Conservation (phyloP, 2,329 filamentous ascomycete genomes). For the Orbilia javanica region DNA sequence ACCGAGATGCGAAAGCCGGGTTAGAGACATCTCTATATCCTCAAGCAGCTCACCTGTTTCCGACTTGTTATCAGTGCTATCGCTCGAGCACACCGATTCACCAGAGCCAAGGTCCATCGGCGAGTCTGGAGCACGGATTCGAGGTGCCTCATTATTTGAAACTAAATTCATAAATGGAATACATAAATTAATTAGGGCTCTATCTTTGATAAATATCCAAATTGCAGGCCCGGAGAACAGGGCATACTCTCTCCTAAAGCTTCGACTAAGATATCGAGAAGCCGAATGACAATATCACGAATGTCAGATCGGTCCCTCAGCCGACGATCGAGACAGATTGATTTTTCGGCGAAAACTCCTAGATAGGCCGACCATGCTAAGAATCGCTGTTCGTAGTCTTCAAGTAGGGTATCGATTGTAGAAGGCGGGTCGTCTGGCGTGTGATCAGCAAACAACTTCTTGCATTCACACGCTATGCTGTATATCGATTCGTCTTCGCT, state of each 20-base stretch:
- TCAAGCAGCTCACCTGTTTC: not conserved
- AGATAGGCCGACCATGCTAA: slow-evolving; percentile 11
- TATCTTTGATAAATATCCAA: too few species aligned
- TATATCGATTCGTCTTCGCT: not conserved
- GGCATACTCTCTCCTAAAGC: not conserved
- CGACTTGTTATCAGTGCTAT: not conserved
- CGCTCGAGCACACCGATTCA: not conserved
- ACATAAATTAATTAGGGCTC: too few species aligned
- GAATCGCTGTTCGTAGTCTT: slow-evolving; percentile 11
- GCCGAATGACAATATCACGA: not conserved
- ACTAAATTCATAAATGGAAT: too few species aligned
- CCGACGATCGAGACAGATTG: slow-evolving; percentile 11
- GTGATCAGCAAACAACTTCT: not conserved
- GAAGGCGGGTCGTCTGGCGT: too few species aligned
- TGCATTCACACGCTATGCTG: not conserved
- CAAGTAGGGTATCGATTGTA: too few species aligned
- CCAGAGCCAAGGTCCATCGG: too few species aligned
- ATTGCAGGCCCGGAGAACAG: too few species aligned
- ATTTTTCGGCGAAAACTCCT: slow-evolving; percentile 5
- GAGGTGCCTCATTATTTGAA: too few species aligned
- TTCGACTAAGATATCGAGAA: not conserved
- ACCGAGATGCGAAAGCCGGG: not conserved
- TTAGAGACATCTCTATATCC: slow-evolving; percentile 2
- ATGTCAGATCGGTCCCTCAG: not conserved
- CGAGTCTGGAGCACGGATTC: not conserved